Evolutionary conservation across 768 basidiomycete species (phyloP).

Genomic region (Termitomyces sp.): DNA sequence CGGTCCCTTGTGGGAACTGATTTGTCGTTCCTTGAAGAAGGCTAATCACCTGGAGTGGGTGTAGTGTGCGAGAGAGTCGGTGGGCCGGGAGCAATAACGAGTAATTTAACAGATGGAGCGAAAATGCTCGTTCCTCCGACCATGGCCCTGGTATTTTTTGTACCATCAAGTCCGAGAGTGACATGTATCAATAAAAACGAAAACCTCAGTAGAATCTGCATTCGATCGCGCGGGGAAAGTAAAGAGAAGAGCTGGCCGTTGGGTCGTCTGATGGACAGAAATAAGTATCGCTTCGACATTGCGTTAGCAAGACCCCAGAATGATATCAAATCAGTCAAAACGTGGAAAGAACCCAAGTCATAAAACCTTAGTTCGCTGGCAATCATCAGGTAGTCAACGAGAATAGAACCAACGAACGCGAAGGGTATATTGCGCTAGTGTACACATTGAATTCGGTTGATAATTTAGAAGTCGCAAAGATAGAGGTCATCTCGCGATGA

Average conservation of each 20-base stretch:
- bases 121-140: not conserved
- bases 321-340: not conserved
- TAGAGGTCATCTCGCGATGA: not conserved
- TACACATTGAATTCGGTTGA: constrained; percentile 11
- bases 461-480: constrained; percentile 2
- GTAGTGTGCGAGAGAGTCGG: not conserved
- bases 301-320: constrained; percentile 5
- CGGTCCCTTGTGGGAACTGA: not conserved
- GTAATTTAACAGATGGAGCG: not conserved
- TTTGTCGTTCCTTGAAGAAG: not conserved
- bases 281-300: not conserved
- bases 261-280: constrained; percentile 3
- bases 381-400: not conserved
- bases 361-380: not conserved
- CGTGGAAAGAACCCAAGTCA: not conserved
- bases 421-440: constrained; percentile 15
- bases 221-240: not conserved
- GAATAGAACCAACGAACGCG: not conserved
- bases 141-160: not conserved
- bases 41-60: not conserved
- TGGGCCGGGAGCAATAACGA: too few species aligned
- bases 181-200: too few species aligned
- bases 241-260: not conserved
- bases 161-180: not conserved
- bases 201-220: not conserved